These are phyloP conservation scores for Hyphopichia burtonii DNA, from an alignment of 1,139 yeast species.

Conservation along the genomic window DNA sequence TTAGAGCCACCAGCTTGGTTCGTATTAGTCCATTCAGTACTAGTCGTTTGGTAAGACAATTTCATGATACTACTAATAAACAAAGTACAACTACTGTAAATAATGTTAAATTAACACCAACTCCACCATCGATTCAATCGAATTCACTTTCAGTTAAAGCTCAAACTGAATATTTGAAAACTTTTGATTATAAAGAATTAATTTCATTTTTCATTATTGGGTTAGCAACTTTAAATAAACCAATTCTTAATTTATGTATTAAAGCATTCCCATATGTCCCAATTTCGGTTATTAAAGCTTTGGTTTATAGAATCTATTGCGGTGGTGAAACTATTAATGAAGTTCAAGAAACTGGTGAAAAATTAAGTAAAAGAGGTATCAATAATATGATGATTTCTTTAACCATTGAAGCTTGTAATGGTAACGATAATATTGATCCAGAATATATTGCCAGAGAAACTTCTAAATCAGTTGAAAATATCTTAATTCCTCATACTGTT, in stretches of 20 bases:
- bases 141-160: background rate
- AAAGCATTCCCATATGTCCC: slow-evolving; percentile 78
- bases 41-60: slow-evolving; percentile 1
- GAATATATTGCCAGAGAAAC: slow-evolving; percentile 66
- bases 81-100: slow-evolving; percentile 9
- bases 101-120: slow-evolving; percentile 3
- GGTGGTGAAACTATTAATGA: slow-evolving; percentile 83
- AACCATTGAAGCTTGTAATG: slow-evolving; percentile 92
- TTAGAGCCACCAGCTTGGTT: background rate
- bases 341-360: slow-evolving; percentile 67
- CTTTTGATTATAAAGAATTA: slow-evolving; percentile 42
- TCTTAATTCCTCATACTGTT: slow-evolving; percentile 70
- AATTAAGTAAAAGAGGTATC: slow-evolving; percentile 70
- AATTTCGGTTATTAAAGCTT: slow-evolving; percentile 60
- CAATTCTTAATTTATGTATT: slow-evolving; percentile 58
- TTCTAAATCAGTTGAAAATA: slow-evolving; percentile 62
- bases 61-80: slow-evolving; percentile 18
- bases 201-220: slow-evolving; percentile 68
- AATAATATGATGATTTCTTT: slow-evolving; percentile 92
- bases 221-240: slow-evolving; percentile 60
- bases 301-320: slow-evolving; percentile 82
- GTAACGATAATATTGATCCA: slow-evolving; percentile 62
- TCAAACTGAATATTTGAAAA: slow-evolving; percentile 29
- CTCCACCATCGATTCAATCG: slow-evolving; percentile 4
- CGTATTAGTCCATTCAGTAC: background rate